These are phyloP conservation scores for Backusella tarrabulga DNA, from an alignment of 192 early-diverging fungal genomes.

Conservation along the genomic window DNA sequence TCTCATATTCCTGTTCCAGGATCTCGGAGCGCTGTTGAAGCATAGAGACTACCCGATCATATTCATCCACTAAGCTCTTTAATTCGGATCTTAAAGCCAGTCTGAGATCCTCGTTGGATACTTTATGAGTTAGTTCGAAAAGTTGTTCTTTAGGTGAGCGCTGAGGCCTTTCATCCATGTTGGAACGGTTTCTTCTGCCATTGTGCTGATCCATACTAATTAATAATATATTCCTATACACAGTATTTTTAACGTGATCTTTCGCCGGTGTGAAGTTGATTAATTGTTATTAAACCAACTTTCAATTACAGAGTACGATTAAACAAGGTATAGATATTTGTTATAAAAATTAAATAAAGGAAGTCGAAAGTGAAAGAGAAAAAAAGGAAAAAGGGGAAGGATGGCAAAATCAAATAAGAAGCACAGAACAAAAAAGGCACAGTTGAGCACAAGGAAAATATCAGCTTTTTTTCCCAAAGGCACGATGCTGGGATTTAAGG, in stretches of 20 bases:
- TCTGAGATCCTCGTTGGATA: constrained; percentile 15
- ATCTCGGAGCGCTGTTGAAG: constrained; percentile 24
- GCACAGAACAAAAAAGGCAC: neutral
- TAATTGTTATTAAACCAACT: neutral
- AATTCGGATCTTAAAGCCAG: constrained; percentile 12
- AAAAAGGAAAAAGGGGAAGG: neutral
- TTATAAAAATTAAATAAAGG: neutral
- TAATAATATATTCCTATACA: neutral
- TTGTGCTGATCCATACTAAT: neutral
- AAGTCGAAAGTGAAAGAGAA: neutral
- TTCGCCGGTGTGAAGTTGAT: neutral
- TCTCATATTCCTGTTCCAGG: constrained; percentile 24
- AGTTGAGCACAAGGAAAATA: neutral
- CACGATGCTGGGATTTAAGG: neutral
- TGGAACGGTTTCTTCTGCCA: neutral
- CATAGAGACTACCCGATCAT: constrained; percentile 15
- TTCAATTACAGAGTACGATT: neutral
- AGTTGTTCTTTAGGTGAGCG: constrained; percentile 9
- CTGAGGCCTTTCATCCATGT: neutral
- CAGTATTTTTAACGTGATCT: neutral
- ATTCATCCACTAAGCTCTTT: constrained; percentile 12
- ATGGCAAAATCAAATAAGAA: neutral
- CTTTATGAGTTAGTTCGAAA: constrained; percentile 13
- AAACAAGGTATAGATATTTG: neutral
- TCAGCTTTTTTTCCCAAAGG: constrained; percentile 2